Base-by-base conservation (phyloP, 495 filamentous ascomycete genomes). In the Penicillium argentinense region DNA sequence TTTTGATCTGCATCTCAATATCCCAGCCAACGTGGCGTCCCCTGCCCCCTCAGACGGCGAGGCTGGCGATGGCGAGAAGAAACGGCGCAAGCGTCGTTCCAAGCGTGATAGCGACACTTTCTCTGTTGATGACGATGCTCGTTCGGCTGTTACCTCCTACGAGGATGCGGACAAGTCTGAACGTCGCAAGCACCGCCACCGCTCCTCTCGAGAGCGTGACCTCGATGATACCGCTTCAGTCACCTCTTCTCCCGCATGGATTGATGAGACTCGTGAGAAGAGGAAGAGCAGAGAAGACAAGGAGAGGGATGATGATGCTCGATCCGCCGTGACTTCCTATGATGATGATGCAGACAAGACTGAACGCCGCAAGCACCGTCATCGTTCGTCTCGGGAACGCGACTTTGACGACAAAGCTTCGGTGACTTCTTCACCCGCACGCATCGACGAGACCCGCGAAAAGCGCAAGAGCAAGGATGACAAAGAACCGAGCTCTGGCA, bases 391-490 rank as follows among this genome's bases (percentile, higher is more conserved):
- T 4, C 54, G 59, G 3, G 48, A 61, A 21, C 56, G 51, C 26
- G 53, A 42, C 41, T 55, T 62, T 19, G 67, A 71, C 27, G 69
- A 74, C 25, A 49, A 56, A 8, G 54, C 49, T 12, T 73, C 73
- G 4, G 48, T 60, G 3, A 54, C 58, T 0, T 72, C 71, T 22
- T 65, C 73, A 7, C 60, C 63, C n/a, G 60, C 62, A 24, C 52
- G 57, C 24, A 50, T 59, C 27, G 56, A 61, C 28, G 62, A 63
- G 17, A 55, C 47, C 22, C 53, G 53, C 21, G 64, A 62, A 47
- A 71, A 67, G 22, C 38, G 60, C 17, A 51, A 42, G 13, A 42
- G 50, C 27, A 62, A 64, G 23, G 56, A 71, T 9, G 60, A 68
- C 8, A 68, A 71, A 22, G 58, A 56, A 3, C 66, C 60, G 45